phyloP scores from a whole-genome alignment of 2,329 filamentous ascomycete genomes.

The Aspergillus neoniger region DNA sequence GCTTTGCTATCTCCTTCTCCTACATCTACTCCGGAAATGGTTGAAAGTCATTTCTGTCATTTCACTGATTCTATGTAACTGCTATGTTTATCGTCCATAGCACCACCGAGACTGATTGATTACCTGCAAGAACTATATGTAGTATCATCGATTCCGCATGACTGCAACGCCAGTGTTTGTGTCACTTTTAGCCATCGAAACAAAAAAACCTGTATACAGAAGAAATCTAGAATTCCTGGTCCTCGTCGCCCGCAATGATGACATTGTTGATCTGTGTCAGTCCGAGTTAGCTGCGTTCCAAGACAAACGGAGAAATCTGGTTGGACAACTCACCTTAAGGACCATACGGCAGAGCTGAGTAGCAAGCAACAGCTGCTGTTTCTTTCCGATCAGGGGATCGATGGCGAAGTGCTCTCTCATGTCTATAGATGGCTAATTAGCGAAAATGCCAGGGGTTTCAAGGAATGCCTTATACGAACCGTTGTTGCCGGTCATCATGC shows the following conservation, averaged over 20 bases:
- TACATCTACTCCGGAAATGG: background rate
- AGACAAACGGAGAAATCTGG: background rate
- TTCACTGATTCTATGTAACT: constrained; percentile 23
- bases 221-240: constrained; percentile 74
- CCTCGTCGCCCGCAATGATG: constrained; percentile 83
- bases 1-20: too few species aligned
- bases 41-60: constrained; percentile 23
- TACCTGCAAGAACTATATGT: constrained; percentile 19
- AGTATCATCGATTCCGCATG: constrained; percentile 13
- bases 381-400: constrained; percentile 96
- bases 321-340: constrained; percentile 68
- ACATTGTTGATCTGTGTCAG: constrained; percentile 74
- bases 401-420: constrained; percentile 99
- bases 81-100: constrained; percentile 21
- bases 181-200: constrained; percentile 22
- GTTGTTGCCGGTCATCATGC: constrained; percentile 93
- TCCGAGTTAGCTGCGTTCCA: constrained; percentile 18
- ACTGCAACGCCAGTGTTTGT: constrained; percentile 13
- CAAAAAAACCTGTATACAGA: constrained; percentile 21
- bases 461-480: constrained; percentile 49
- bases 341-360: constrained; percentile 99
- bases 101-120: constrained; percentile 20
- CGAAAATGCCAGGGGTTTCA: background rate
- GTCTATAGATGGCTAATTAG: constrained; percentile 52
- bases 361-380: constrained; percentile 91